Evolutionary conservation across 495 filamentous ascomycete species (phyloP), one percentile per base, ranked within the genome.

Genomic region (Bombardia bombarda): DNA sequence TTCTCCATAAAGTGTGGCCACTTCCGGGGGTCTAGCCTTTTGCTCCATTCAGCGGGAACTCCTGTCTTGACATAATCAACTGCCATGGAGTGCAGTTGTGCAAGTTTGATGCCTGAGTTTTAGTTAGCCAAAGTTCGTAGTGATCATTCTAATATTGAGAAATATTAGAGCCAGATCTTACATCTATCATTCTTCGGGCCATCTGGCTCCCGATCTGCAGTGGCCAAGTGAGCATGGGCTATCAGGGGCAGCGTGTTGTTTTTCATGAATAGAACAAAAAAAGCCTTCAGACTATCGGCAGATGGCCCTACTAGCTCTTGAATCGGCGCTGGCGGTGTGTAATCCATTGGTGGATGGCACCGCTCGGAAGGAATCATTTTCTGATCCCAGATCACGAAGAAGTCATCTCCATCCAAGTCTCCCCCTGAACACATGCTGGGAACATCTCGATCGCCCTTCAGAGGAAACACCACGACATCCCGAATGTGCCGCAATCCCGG

Each of bases 1-100:
- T 84, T 90, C 46, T 93, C 85, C 84, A 95, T 94, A 52, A 93
- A 98, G 55, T 98, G 92, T 0, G 92, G 92, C 71, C 79, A 95
- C 36, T 57, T 61, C 2, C 43, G 62, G 0, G 83, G 78, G 8
- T 73, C 65, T 1, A 93, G 66, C 2, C 69, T 63, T 25, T 70
- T 71, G 1, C 67, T 65, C 74, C 94, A 83, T 3, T 68, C 50
- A 2, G 89, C 90, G 10, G 83, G 73, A 14, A 75, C 68, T 0
- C 92, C 92, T n/a, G 85, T 84, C 60, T 98, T 98, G 37, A 84
- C 79, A 60, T 87, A 97, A 52, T 98, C 92, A 2, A 98, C 92
- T 0, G 92, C 90, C 45, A 78, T 77, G 0, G 92, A 97, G 58
- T 98, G 93, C 1, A 96, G 70, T 1, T 69, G 58, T 3, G 93